A percentile compares a stretch with the other conserved stretches of the same genome.
Conservation (phyloP, 1,139 yeast genomes). For the Yamadazyma pseudoaaseri region DNA sequence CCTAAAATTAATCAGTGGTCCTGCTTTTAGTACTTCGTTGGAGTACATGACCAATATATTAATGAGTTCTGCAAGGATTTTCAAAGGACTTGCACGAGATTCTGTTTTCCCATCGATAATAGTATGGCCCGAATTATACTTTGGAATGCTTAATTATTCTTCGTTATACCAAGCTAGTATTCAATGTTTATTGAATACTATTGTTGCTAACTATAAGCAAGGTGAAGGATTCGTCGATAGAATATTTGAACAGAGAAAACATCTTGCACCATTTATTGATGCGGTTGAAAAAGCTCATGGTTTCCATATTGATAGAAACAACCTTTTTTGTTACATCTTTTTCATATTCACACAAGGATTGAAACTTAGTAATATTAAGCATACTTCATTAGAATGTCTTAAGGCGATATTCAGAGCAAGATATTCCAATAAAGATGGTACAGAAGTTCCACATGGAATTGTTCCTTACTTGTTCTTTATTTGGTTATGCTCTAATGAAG, state of each 20-base stretch:
- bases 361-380: constrained; percentile 58
- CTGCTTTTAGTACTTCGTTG: constrained; percentile 27
- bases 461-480: constrained; percentile 54
- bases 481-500: constrained; percentile 50
- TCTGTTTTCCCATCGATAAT: constrained; percentile 56
- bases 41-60: constrained; percentile 36
- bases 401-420: constrained; percentile 49
- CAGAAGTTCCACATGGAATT: constrained; percentile 14
- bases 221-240: constrained; percentile 24
- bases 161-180: constrained; percentile 56
- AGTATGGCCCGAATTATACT: constrained; percentile 61
- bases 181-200: constrained; percentile 33
- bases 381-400: constrained; percentile 53
- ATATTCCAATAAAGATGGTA: constrained; percentile 18
- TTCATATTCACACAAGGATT: constrained; percentile 61
- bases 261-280: constrained; percentile 42
- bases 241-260: constrained; percentile 38
- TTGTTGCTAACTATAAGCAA: constrained; percentile 24
- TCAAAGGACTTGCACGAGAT: constrained; percentile 57
- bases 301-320: constrained; percentile 40
- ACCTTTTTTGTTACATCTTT: constrained; percentile 57
- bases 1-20: constrained; percentile 29
- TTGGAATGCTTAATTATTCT: constrained; percentile 33
- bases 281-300: constrained; percentile 47
- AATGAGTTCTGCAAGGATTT: constrained; percentile 57